Evolutionary conservation across 2,329 filamentous ascomycete species (phyloP).

Genomic region (Colletotrichum shisoi): DNA sequence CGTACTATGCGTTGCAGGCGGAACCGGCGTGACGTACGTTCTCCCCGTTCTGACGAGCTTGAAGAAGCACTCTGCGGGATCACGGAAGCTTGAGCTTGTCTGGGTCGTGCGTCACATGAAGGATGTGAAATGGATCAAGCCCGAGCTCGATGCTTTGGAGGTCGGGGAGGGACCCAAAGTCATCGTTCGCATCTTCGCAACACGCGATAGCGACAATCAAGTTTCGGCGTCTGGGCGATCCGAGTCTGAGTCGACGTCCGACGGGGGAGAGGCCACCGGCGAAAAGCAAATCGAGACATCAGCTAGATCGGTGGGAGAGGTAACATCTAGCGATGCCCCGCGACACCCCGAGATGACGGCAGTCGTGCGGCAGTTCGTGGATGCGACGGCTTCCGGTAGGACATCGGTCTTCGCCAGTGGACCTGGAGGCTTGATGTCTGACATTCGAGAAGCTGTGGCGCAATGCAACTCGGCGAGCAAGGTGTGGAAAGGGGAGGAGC

Average conservation of each 20-base stretch:
- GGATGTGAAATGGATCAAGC: conserved; percentile 66
- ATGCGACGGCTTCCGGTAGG: conserved; percentile 55
- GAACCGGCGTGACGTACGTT: conserved; percentile 53
- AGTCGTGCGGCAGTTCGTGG: conserved; percentile 60
- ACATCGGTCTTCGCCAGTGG: conserved; percentile 68
- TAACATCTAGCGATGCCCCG: conserved; percentile 27
- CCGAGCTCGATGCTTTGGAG: conserved; percentile 62
- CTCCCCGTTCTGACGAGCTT: conserved; percentile 56
- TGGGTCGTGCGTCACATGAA: conserved; percentile 67
- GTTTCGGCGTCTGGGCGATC: conserved; percentile 40
- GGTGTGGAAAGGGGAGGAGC: conserved; percentile 67
- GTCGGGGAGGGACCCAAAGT: conserved; percentile 51
- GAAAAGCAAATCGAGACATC: conserved; percentile 42
- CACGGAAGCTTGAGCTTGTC: conserved; percentile 65
- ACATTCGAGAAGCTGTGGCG: conserved; percentile 63
- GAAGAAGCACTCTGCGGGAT: conserved; percentile 42
- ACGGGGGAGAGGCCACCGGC: conserved; percentile 26
- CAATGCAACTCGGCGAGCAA: conserved; percentile 58
- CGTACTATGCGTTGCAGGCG: conserved; percentile 52
- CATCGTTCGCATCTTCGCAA: conserved; percentile 66
- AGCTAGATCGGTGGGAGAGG: conserved; percentile 39
- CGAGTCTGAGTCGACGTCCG: conserved; percentile 27
- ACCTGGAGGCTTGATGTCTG: conserved; percentile 66
- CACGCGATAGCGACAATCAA: conserved; percentile 54
- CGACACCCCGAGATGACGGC: conserved; percentile 57